Conservation (phyloP, 1,284 basidiomycete species). For the Trichosporon sp. region DNA sequence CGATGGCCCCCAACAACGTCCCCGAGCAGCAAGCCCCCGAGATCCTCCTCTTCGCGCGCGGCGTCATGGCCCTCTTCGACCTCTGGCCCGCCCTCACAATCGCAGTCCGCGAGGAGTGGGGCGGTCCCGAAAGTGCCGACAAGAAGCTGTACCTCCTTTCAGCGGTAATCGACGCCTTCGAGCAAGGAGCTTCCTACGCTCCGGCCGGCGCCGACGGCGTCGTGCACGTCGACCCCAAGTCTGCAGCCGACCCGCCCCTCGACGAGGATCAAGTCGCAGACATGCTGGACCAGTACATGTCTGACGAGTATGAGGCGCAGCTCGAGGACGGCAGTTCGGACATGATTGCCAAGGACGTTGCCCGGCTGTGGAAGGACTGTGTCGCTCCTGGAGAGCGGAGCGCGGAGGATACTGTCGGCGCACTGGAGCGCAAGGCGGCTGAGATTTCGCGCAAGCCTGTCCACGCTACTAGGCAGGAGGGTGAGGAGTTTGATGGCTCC, state of each 20-base stretch:
- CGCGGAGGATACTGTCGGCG: constrained; percentile 57
- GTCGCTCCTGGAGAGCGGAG: constrained; percentile 46
- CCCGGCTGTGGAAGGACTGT: constrained; percentile 60
- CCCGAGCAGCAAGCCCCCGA: constrained; percentile 9
- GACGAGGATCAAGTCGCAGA: constrained; percentile 72
- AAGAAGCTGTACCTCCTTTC: constrained; percentile 78
- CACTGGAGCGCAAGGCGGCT: constrained; percentile 57
- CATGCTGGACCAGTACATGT: constrained; percentile 63
- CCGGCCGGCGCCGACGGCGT: constrained; percentile 1
- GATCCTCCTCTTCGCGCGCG: constrained; percentile 66
- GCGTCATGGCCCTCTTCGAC: constrained; percentile 68
- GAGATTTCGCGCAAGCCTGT: constrained; percentile 43
- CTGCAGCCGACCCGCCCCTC: constrained; percentile 50
- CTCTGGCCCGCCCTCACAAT: constrained; percentile 77
- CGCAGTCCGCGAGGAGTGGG: constrained; percentile 76
- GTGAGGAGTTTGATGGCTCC: constrained; percentile 49
- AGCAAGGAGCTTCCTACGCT: constrained; percentile 45
- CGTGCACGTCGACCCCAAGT: constrained; percentile 24
- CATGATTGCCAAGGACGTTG: constrained; percentile 62
- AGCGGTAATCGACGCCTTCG: constrained; percentile 76
- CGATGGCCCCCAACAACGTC: constrained; percentile 3
- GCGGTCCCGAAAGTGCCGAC: constrained; percentile 62
- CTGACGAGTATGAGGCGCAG: constrained; percentile 73
- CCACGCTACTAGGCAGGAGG: constrained; percentile 23
- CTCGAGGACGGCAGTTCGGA: constrained; percentile 76